Evolutionary conservation across 2,329 filamentous ascomycete genomes (phyloP).

Genomic region (Raffaelea arxii): DNA sequence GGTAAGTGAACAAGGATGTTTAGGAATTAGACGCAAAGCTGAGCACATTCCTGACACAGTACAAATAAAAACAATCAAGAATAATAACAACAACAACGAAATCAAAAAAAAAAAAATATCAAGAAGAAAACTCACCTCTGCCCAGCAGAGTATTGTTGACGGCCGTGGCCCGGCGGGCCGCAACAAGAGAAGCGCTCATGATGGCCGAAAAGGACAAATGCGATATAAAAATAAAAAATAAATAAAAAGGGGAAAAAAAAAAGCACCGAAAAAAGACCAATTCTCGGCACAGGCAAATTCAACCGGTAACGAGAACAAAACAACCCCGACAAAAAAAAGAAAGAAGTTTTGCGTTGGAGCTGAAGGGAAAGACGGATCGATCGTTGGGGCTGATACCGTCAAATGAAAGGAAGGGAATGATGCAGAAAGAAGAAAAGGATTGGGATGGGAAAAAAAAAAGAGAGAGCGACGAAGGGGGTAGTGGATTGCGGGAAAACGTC

Average conservation of each 20-base stretch:
- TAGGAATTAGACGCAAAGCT: no score
- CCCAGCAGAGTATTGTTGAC: slow-evolving; percentile 42
- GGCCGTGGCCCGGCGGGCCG: slow-evolving; percentile 42
- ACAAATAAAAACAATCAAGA: background rate
- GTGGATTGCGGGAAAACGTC: no score
- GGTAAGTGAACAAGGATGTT: background rate
- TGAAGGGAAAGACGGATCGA: no score
- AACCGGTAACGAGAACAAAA: no score
- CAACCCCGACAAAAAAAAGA: no score
- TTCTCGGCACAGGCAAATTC: no score
- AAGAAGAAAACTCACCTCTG: slow-evolving; percentile 25
- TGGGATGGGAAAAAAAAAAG: background rate
- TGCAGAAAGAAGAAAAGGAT: background rate
- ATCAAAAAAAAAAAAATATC: background rate
- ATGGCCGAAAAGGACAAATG: slow-evolving; percentile 4
- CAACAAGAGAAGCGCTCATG: slow-evolving; percentile 48
- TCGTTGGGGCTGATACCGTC: no score
- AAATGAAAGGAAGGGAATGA: no score
- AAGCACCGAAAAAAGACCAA: background rate
- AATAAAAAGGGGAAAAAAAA: background rate
- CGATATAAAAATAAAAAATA: background rate
- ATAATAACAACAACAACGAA: background rate
- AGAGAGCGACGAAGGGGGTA: background rate
- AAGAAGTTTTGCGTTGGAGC: no score
- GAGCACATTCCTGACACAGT: no score